phyloP scores from a whole-genome alignment of 2,329 filamentous ascomycete genomes.

The Pyricularia sp. region DNA sequence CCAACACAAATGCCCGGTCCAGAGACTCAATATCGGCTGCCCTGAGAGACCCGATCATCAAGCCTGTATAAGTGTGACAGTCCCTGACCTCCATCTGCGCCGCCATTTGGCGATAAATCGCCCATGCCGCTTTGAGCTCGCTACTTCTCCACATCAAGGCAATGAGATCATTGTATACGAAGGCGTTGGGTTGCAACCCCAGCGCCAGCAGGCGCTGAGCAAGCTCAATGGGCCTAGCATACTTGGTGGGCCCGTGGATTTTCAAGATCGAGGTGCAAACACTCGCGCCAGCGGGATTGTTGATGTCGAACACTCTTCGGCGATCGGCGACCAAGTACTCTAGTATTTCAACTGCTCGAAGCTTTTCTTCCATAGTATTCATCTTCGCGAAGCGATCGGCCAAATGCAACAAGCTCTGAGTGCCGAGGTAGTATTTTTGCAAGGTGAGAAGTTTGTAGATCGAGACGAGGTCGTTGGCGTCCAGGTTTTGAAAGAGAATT shows the following conservation, averaged over 20 bases:
- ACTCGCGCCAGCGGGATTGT: slow-evolving; percentile 32
- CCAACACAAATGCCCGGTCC: slow-evolving; percentile 38
- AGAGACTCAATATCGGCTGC: slow-evolving; percentile 40
- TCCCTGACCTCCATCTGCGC: slow-evolving; percentile 49
- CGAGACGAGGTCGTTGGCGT: background rate
- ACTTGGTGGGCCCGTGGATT: slow-evolving; percentile 19
- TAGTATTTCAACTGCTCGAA: slow-evolving; percentile 29
- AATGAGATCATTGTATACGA: slow-evolving; percentile 55
- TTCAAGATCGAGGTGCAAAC: slow-evolving; percentile 47
- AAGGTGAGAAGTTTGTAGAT: background rate
- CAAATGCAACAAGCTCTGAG: slow-evolving; percentile 23
- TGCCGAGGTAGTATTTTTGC: background rate
- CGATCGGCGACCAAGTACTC: slow-evolving; percentile 16
- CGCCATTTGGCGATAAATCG: slow-evolving; percentile 50
- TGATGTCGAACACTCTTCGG: slow-evolving; percentile 19
- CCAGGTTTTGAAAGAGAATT: background rate
- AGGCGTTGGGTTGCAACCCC: slow-evolving; percentile 50
- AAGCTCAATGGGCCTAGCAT: slow-evolving; percentile 31
- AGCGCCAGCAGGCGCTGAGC: slow-evolving; percentile 42
- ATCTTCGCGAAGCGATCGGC: slow-evolving; percentile 30
- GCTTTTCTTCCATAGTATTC: slow-evolving; percentile 20
- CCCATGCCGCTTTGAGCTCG: slow-evolving; percentile 48
- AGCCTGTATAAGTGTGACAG: slow-evolving; percentile 49
- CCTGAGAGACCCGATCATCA: slow-evolving; percentile 58
- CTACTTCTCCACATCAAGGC: slow-evolving; percentile 55